Conservation (phyloP, 208 protist species). For the Jaenimonas drosophilae region DNA sequence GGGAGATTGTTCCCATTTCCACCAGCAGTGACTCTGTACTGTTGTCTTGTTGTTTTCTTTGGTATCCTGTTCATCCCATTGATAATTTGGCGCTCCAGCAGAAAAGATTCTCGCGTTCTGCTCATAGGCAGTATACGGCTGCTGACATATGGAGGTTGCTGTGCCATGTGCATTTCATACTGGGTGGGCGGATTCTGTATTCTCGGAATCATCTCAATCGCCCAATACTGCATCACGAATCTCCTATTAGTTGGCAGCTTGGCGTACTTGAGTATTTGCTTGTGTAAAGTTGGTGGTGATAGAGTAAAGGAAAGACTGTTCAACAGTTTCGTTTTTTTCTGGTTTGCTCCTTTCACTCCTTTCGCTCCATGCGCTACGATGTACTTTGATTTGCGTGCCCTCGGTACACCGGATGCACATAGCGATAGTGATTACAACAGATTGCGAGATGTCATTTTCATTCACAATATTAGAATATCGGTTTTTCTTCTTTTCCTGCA, state of each 20-base stretch:
- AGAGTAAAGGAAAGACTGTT: too few species aligned
- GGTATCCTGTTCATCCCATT: too few species aligned
- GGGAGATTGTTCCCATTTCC: conserved; percentile 58
- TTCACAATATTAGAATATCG: conserved; percentile 41
- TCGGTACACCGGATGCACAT: conserved; percentile 3
- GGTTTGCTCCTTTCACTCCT: conserved; percentile 42
- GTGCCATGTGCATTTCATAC: conserved; percentile 48
- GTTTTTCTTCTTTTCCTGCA: conserved; percentile 45
- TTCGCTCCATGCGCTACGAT: conserved; percentile 45
- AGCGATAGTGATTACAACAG: not conserved
- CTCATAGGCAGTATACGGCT: conserved; percentile 25
- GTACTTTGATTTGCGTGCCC: conserved; percentile 38
- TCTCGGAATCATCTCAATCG: conserved; percentile 29
- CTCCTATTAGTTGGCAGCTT: conserved; percentile 31
- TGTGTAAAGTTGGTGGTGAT: too few species aligned
- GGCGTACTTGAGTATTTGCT: conserved; percentile 32
- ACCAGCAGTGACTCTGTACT: conserved; percentile 46
- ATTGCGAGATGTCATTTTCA: conserved; percentile 19
- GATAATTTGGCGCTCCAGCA: too few species aligned
- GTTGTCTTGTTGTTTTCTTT: conserved; percentile 33
- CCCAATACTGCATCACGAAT: conserved; percentile 47
- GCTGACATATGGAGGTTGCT: conserved; percentile 48
- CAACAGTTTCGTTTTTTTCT: conserved; percentile 25
- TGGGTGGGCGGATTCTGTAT: conserved; percentile 47
- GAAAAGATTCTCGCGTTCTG: too few species aligned